These are phyloP conservation scores for Mycosarcoma mackinlayi DNA, from an alignment of 1,284 basidiomycete genomes.

Conservation along the genomic window DNA sequence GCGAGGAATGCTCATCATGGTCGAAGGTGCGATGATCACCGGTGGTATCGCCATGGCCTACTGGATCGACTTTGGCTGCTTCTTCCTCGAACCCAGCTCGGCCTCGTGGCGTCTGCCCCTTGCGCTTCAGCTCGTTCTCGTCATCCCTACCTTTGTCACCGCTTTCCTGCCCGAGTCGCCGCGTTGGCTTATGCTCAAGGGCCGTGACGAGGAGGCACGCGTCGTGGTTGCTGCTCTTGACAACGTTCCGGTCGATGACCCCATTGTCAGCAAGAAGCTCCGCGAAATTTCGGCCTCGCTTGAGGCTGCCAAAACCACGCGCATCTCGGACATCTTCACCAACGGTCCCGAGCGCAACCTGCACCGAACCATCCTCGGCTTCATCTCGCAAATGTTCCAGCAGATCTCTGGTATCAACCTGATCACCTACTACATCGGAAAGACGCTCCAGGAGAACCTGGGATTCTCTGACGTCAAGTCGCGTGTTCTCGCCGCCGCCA, in stretches of 20 bases:
- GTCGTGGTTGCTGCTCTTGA: constrained; percentile 59
- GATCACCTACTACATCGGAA: constrained; percentile 67
- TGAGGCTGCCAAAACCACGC: constrained; percentile 32
- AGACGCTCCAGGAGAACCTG: constrained; percentile 61
- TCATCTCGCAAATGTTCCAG: constrained; percentile 66
- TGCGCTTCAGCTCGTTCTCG: constrained; percentile 64
- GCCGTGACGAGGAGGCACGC: constrained; percentile 56
- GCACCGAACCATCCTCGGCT: constrained; percentile 62
- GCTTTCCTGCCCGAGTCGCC: constrained; percentile 66
- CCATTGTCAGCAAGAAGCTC: constrained; percentile 51
- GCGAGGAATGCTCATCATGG: constrained; percentile 66
- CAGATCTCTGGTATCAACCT: constrained; percentile 66
- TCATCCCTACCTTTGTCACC: constrained; percentile 65
- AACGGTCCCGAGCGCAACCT: constrained; percentile 65
- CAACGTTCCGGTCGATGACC: constrained; percentile 54
- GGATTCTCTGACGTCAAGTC: constrained; percentile 55
- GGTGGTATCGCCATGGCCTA: constrained; percentile 62
- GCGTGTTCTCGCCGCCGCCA: constrained; percentile 64
- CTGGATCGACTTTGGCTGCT: constrained; percentile 66
- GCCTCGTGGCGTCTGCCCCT: constrained; percentile 64
- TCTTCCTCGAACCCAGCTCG: constrained; percentile 49
- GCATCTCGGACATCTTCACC: constrained; percentile 57
- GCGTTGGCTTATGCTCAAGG: constrained; percentile 65
- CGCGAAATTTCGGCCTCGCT: constrained; percentile 59
- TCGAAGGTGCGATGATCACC: constrained; percentile 64